phyloP scores from a whole-genome alignment of 139 green algal species.

The Edaphochlamys debaryana region DNA sequence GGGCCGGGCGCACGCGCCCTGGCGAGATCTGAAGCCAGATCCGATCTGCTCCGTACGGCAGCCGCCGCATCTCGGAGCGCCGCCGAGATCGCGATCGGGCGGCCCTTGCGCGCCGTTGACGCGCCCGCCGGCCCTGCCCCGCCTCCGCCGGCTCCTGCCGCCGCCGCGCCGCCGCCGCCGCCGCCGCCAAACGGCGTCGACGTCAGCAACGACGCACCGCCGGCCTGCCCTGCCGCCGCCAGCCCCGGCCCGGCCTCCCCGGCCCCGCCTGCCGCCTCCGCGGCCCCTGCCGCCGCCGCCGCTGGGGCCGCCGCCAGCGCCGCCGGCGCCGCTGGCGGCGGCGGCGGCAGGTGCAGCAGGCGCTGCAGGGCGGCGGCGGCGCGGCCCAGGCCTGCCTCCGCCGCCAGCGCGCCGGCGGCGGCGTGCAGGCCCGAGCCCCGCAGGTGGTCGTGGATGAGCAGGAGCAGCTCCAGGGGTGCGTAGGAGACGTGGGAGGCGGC shows the following conservation, averaged over 20 bases:
- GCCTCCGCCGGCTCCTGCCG: background rate
- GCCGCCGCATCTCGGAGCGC: slow-evolving; percentile 17
- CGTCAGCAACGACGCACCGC: too few relatives aligned
- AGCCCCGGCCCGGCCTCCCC: background rate
- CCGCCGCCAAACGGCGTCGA: background rate
- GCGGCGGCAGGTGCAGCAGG: background rate
- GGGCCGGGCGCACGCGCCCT: too few relatives aligned
- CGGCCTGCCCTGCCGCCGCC: too few relatives aligned
- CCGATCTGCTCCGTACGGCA: background rate
- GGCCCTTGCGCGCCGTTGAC: background rate
- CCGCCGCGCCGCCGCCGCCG: background rate
- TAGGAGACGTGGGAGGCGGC: slow-evolving; percentile 76
- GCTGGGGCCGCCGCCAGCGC: too few relatives aligned
- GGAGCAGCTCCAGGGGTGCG: slow-evolving; percentile 75
- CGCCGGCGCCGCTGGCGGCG: background rate
- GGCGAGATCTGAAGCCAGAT: background rate
- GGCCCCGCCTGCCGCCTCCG: too few relatives aligned
- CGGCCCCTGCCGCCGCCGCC: background rate
- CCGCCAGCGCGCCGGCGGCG: slow-evolving; percentile 62
- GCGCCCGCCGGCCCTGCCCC: background rate
- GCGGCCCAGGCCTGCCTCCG: slow-evolving; percentile 58
- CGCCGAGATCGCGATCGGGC: background rate
- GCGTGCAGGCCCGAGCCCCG: slow-evolving; percentile 59
- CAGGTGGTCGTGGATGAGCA: slow-evolving; percentile 81
- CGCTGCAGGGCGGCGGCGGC: slow-evolving; percentile 2